Base-by-base conservation (phyloP, 352 stramenopile species). In the Pythium vanterpoolii region DNA sequence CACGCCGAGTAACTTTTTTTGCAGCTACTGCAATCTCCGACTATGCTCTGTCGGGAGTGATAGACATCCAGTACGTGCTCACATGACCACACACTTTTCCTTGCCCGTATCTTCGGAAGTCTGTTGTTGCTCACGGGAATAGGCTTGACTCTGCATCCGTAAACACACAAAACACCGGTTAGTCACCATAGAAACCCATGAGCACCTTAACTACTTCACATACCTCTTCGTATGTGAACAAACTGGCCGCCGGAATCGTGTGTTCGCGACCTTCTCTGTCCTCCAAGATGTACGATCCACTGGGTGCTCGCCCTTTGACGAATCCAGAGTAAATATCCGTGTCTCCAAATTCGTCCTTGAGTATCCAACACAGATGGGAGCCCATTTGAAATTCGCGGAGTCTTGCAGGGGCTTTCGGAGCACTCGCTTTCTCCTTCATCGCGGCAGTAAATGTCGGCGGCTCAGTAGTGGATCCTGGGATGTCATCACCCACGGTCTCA, bases 401-500 rank as follows among this genome's bases (percentile, higher is more conserved):
- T 5, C 18, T n/a, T 5, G 33, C 36, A 14, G 39, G 18, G 8
- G n/a, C 16, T 27, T 40, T 27, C 13, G 46, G 21, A n/a, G 45
- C n/a, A 47, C 14, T 46, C 6, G 34, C 5, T 16, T 47, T 46
- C 18, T 50, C 38, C 8, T 62, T 52, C 14, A 36, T 30, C 52
- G 57, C 53, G 23, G 43, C 51, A 18, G 38, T 36, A 31, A 47
- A 53, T 4, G 3, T 28, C 28, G 36, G 18, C 36, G 9, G 58
- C 70, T 47, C 65, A 27, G 62, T 69, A 3, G 7, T 6, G 3
- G 55, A 26, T 27, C n/a, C 52, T 19, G 7, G n/a, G 21, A 64
- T 62, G 5, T 75, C 63, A 23, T 64, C 76, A 19, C 74, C 55
- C 21, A 61, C 63, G 14, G 14, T 9, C 16, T 46, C 33, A 26